Base-by-base conservation (phyloP, 768 basidiomycete species). In the Rhodotorula kratochvilovae region DNA sequence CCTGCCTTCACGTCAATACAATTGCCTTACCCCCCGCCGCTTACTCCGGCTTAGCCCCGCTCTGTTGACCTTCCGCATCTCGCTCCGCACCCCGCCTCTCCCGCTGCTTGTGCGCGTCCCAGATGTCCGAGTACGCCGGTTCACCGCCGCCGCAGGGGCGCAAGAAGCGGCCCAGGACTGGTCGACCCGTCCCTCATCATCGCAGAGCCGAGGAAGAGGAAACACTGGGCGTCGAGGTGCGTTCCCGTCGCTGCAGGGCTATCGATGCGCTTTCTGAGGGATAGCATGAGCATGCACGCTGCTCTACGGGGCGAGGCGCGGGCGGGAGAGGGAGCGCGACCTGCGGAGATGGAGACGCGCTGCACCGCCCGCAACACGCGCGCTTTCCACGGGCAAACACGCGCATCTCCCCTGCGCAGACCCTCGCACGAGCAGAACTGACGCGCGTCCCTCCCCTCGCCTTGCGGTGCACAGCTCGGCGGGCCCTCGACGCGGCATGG, bases 111-210 rank as follows among this genome's bases (percentile, higher is more conserved):
- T 39, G 13, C 39, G 39, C 39, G 39, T 39, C 39, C 13, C 8
- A 13, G 8, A 59, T 39, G n/a, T 31, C 67, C 53, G 12, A 46
- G 29, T 29, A 31, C 39, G n/a, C 36, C 43, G 33, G 39, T 13
- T 57, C 56, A 1, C 56, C 56, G 2, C 21, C 33, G 46, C 43
- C 35, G 6, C 12, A 8, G 35, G 36, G 42, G n/a, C 42, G 17
- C 29, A n/a, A 29, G 43, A 55, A 62, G 31, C 67, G 60, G 33
- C 4, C 33, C 0, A 42, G 67, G 5, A 16, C 29, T 17, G 42
- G 67, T 62, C 46, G 61, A 63, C 36, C 33, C 39, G 11, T 21
- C 11, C 3, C n/a, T 54, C 53, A 68, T 63, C 67, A 11, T 68
- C n/a, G 39, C 39, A 13, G 39, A 39, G 13, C 39, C 39, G 13